Base-by-base conservation (phyloP, 768 basidiomycete genomes). In the Lactarius psammicola region DNA sequence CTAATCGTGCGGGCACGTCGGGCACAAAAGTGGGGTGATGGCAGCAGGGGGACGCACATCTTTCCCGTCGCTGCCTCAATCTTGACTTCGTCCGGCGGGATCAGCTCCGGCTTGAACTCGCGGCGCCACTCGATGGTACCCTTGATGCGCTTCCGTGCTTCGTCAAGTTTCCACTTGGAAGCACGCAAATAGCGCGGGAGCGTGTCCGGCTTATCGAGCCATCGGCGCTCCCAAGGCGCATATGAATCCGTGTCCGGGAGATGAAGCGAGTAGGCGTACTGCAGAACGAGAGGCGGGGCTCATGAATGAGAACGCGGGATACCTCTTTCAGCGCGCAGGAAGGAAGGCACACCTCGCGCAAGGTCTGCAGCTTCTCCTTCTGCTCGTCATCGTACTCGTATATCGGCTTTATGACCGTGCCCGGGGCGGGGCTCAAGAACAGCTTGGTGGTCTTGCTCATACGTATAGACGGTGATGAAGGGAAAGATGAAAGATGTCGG, bases 61-160 rank as follows among this genome's bases (percentile, higher is more conserved):
- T 95, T 95, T 18, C 92, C 93, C 0, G 90, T 91, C 76, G 91
- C 85, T 59, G 87, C 85, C 74, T 94, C 93, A 38, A 89, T 82
- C 70, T 84, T 85, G 68, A 90, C 86, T 70, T 94, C 92, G 51
- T 87, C 89, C 4, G 92, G 92, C 4, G 82, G 80, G 64, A 95
- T 94, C 26, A 95, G 77, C 60, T 95, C 93, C 0, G 94, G 93
- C 75, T 90, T 85, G 74, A 81, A 94, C 62, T 93, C 90, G 54
- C 93, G 79, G 65, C 93, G 81, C 94, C 94, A 95, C 67, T 92
- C 90, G 4, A 95, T 64, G 0, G 92, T 94, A 0, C 81, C 84
- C 73, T 87, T 86, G 66, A 94, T 86, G 58, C 94, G 81, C 73
- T 85, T 87, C 78, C 93, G 85, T 13, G 84, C 92, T 59, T 95